Evolutionary conservation across 2,329 filamentous ascomycete genomes (phyloP), one percentile per base, ranked within the genome.

Genomic region (Knufia fluminis): DNA sequence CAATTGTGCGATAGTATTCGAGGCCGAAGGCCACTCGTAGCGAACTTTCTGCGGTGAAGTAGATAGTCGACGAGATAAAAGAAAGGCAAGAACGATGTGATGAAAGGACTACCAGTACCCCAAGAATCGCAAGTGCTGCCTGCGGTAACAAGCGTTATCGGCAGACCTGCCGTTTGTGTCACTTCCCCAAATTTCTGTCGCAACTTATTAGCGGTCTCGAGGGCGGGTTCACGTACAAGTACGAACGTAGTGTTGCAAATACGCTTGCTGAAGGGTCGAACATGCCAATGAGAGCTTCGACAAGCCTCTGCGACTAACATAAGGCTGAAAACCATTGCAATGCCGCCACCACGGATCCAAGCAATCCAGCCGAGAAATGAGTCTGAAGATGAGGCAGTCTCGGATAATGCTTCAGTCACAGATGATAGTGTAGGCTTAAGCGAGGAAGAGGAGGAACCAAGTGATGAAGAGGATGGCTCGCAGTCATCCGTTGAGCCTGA

Each of bases 101-200:
- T 28, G 26, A 28, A n/a, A 23, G 12, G 20, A 50, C 41, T 39
- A 38, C 40, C 36, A 33, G 38, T 36, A 22, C 14, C n/a, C n/a
- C n/a, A n/a, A 23, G 12, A 22, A 50, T 35, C 40, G 36, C 40
- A 45, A 33, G 38, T 36, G 32, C 14, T 24, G 24, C 16, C 16
- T 48, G 20, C 31, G 7, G n/a, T 39, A 6, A 28, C 41, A 54
- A 52, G 48, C 43, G 46, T 47, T 46, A 35, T 22, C 38, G n/a
- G 23, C 31, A 26, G 26, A 32, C 38, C 17, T n/a, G 32, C 33
- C 9, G 23, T 19, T 3, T 35, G 23, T 35, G 23, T 48, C 20
- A 6, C 4, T 20, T 33, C 32, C 19, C n/a, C n/a, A n/a, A n/a
- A n/a, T n/a, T n/a, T n/a, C n/a, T n/a, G n/a, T n/a, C n/a, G n/a